Percentiles rank a stretch among this genome's conserved stretches.
phyloP scores from a whole-genome alignment of 768 basidiomycete genomes.

The Fomitopsis pulvina region DNA sequence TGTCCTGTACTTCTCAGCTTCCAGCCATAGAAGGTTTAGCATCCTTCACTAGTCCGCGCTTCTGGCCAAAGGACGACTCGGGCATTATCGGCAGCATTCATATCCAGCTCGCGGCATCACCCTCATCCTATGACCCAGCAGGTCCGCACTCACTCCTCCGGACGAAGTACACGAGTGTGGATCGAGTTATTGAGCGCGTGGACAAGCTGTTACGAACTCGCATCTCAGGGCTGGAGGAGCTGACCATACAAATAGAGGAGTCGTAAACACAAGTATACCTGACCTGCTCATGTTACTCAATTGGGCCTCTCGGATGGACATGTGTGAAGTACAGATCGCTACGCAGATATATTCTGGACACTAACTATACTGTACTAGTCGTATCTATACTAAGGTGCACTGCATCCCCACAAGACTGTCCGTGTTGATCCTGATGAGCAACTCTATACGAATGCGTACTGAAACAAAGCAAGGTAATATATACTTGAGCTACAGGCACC shows the following conservation, averaged over 20 bases:
- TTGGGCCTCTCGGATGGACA: background rate
- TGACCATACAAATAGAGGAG: constrained; percentile 66
- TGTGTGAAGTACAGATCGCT: background rate
- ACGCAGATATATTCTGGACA: constrained; percentile 3
- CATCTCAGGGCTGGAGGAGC: constrained; percentile 80
- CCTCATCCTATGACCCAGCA: constrained; percentile 47
- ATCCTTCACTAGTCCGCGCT: constrained; percentile 75
- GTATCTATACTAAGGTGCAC: constrained; percentile 3
- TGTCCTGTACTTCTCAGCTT: constrained; percentile 39
- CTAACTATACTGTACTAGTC: constrained; percentile 6
- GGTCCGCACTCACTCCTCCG: constrained; percentile 43
- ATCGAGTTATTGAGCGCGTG: constrained; percentile 72
- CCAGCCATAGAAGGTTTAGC: constrained; percentile 69
- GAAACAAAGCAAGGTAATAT: constrained; percentile 6
- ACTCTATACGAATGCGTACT: constrained; percentile 2
- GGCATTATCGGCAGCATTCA: constrained; percentile 88
- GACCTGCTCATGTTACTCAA: background rate
- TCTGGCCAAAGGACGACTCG: constrained; percentile 93
- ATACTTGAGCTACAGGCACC: constrained; percentile 3
- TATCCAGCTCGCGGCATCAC: constrained; percentile 71
- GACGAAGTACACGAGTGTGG: constrained; percentile 52
- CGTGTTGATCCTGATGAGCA: background rate
- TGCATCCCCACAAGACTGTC: constrained; percentile 4
- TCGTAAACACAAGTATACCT: background rate
- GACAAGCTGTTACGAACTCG: constrained; percentile 61